Conservation (phyloP, 345 rosid genomes). For the Lepidium sativum region DNA sequence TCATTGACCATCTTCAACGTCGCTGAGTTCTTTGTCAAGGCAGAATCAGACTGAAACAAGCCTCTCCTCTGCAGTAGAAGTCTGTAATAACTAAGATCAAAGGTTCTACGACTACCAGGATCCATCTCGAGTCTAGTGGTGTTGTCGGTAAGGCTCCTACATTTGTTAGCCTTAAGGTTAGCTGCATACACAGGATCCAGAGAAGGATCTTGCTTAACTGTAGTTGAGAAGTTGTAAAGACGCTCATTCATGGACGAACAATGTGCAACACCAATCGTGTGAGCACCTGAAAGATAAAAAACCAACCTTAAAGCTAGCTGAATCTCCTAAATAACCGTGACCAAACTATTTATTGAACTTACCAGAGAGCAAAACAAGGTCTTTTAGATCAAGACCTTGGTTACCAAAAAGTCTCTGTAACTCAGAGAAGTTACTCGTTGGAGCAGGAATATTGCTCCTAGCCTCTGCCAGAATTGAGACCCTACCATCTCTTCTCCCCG, state of each 20-base stretch:
- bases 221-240: constrained; percentile 67
- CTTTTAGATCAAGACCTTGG: constrained; percentile 60
- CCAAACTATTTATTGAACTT: neutral
- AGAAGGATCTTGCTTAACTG: constrained; percentile 55
- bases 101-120: constrained; percentile 64
- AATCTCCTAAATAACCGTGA: neutral
- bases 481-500: constrained; percentile 70
- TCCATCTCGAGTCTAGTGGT: constrained; percentile 68
- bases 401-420: constrained; percentile 40
- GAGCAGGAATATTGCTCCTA: constrained; percentile 45
- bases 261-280: constrained; percentile 69
- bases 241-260: constrained; percentile 50
- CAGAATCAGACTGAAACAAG: constrained; percentile 66
- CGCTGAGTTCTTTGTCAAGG: constrained; percentile 45
- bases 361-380: constrained; percentile 59
- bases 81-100: constrained; percentile 63
- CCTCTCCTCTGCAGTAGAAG: constrained; percentile 60
- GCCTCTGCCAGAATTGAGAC: constrained; percentile 58
- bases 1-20: constrained; percentile 39
- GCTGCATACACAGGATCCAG: constrained; percentile 65
- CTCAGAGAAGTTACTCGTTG: constrained; percentile 46
- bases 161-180: constrained; percentile 56
- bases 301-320: neutral
- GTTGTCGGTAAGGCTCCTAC: constrained; percentile 47
- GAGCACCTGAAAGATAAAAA: constrained; percentile 47